These are phyloP conservation scores for Meyerozyma guilliermondii DNA, from an alignment of 1,139 yeast species.

Conservation along the genomic window DNA sequence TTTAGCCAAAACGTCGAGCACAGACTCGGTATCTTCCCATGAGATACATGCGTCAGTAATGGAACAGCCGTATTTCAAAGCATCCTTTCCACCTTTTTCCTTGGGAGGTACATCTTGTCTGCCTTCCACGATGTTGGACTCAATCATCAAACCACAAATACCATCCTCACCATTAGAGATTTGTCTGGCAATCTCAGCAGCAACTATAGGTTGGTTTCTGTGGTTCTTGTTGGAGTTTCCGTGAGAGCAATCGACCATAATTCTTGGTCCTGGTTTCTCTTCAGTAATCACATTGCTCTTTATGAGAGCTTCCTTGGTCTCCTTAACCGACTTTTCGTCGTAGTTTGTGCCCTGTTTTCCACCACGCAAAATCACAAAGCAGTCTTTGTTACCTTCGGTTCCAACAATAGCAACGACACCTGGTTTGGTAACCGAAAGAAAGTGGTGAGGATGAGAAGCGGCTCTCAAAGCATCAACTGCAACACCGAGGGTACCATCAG, in stretches of 20 bases:
- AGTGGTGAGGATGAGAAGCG: slow-evolving; percentile 90
- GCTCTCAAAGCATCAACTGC: slow-evolving; percentile 94
- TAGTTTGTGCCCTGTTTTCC: slow-evolving; percentile 90
- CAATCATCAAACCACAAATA: slow-evolving; percentile 95
- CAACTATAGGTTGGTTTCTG: slow-evolving; percentile 92
- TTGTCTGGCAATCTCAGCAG: slow-evolving; percentile 73
- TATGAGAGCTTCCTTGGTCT: slow-evolving; percentile 60
- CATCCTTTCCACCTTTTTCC: slow-evolving; percentile 57
- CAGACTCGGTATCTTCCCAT: slow-evolving; percentile 77
- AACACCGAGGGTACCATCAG: slow-evolving; percentile 89
- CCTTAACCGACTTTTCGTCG: slow-evolving; percentile 67
- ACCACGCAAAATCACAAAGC: slow-evolving; percentile 91
- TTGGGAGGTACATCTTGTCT: slow-evolving; percentile 83
- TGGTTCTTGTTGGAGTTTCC: slow-evolving; percentile 91
- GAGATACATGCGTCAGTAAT: slow-evolving; percentile 96
- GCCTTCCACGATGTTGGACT: slow-evolving; percentile 85
- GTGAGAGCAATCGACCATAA: slow-evolving; percentile 97
- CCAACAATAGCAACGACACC: slow-evolving; percentile 96
- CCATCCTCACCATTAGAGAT: slow-evolving; percentile 66
- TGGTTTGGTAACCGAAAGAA: slow-evolving; percentile 81
- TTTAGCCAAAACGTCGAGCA: slow-evolving; percentile 64
- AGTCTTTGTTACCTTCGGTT: slow-evolving; percentile 88
- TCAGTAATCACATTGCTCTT: slow-evolving; percentile 51
- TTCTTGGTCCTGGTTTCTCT: slow-evolving; percentile 52
- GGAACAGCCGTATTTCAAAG: slow-evolving; percentile 82